These are phyloP conservation scores for Rhizopogon vulgaris DNA, from an alignment of 768 basidiomycete genomes.

Conservation along the genomic window DNA sequence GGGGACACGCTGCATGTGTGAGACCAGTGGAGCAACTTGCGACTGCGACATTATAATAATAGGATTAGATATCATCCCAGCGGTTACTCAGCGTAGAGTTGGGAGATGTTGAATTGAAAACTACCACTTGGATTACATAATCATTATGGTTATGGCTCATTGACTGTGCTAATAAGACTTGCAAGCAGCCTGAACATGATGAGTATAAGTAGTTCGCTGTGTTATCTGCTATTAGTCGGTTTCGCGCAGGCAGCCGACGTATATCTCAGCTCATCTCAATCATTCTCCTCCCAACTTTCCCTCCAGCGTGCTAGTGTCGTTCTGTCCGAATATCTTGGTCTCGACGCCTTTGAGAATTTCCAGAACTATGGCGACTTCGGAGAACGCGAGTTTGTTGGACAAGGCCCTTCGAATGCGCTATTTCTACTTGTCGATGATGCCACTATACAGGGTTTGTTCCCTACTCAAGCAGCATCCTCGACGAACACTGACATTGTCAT, in stretches of 20 bases:
- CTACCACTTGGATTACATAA: too few relatives aligned
- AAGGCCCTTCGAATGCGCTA: constrained; percentile 44
- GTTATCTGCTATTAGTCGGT: constrained; percentile 22
- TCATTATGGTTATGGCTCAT: not conserved
- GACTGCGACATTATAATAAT: too few relatives aligned
- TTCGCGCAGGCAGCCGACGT: constrained; percentile 49
- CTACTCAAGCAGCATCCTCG: not conserved
- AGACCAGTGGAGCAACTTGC: too few relatives aligned
- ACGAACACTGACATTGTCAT: not conserved
- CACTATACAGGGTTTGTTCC: constrained; percentile 46
- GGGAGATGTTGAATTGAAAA: too few relatives aligned
- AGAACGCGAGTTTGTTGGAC: constrained; percentile 50
- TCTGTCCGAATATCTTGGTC: constrained; percentile 64
- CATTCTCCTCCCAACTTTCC: constrained; percentile 35
- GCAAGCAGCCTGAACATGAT: constrained; percentile 14
- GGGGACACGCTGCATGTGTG: too few relatives aligned
- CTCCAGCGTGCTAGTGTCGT: constrained; percentile 51
- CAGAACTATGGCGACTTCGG: constrained; percentile 27
- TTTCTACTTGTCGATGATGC: constrained; percentile 51
- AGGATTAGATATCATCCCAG: too few relatives aligned
- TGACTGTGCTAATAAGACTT: constrained; percentile 9
- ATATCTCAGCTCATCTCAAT: constrained; percentile 47
- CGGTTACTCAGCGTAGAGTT: too few relatives aligned
- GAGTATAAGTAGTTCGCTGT: constrained; percentile 17
- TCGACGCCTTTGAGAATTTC: constrained; percentile 57